Percentiles rank a stretch among this genome's conserved stretches.
These are phyloP conservation scores for Hippophae tibetana DNA, from an alignment of 306 rosid genomes.

Conservation along the genomic window DNA sequence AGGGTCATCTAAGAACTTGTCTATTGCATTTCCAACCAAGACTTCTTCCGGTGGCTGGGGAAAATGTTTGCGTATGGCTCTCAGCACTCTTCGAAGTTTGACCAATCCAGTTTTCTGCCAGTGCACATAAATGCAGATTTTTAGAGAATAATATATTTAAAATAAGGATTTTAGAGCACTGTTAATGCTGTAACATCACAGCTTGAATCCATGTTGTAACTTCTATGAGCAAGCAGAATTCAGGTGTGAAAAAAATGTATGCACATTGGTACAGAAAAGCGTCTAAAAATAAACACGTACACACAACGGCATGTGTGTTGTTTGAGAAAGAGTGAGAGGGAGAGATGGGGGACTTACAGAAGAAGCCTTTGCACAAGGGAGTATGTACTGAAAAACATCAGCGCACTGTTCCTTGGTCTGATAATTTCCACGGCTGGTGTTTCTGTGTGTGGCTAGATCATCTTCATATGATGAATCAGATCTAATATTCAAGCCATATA, in stretches of 20 bases:
- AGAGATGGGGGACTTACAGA: constrained; percentile 56
- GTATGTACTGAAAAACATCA: constrained; percentile 90
- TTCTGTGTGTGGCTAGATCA: constrained; percentile 76
- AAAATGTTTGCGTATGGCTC: constrained; percentile 91
- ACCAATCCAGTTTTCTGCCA: constrained; percentile 81
- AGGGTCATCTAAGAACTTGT: constrained; percentile 80
- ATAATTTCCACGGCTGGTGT: constrained; percentile 91
- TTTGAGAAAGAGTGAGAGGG: background rate
- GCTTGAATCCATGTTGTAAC: background rate
- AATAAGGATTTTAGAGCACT: constrained; percentile 6
- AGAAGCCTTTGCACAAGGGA: constrained; percentile 93
- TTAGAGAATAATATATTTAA: constrained; percentile 15
- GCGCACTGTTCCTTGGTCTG: constrained; percentile 94
- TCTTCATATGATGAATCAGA: constrained; percentile 90
- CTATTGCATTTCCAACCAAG: constrained; percentile 75
- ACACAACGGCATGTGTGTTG: no score
- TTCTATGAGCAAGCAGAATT: constrained; percentile 12
- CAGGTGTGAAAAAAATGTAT: background rate
- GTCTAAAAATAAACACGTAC: background rate
- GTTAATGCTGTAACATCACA: background rate
- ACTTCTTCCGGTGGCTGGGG: constrained; percentile 81
- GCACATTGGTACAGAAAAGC: background rate
- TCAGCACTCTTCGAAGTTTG: constrained; percentile 86
- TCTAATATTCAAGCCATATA: constrained; percentile 85
- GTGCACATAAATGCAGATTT: constrained; percentile 17